These are phyloP conservation scores for Mycocentrospora acerina DNA, from an alignment of 2,329 filamentous ascomycete species.

Conservation along the genomic window DNA sequence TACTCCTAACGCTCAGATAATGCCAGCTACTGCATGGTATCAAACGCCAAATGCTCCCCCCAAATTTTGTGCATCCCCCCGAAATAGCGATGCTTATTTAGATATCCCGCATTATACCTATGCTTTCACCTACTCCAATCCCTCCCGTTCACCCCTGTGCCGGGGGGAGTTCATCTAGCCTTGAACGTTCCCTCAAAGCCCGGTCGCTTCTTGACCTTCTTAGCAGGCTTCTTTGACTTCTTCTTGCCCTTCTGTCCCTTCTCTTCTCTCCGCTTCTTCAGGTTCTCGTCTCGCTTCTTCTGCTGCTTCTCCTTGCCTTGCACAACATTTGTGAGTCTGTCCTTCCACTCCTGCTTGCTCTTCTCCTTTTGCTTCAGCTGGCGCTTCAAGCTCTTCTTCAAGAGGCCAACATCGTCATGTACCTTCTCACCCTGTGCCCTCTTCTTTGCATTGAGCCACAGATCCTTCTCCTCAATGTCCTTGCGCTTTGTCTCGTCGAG, in stretches of 20 bases:
- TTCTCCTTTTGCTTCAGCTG: conserved; percentile 89
- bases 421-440: conserved; percentile 87
- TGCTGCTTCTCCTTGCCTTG: conserved; percentile 52
- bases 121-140: not conserved
- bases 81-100: too few relatives aligned
- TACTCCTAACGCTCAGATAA: conserved; percentile 28
- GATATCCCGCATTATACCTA: too few relatives aligned
- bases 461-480: conserved; percentile 89
- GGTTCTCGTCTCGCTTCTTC: conserved; percentile 52
- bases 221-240: conserved; percentile 57
- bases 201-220: conserved; percentile 54
- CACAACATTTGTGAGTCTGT: conserved; percentile 47
- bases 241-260: conserved; percentile 69
- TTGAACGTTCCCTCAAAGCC: conserved; percentile 69
- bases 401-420: conserved; percentile 77
- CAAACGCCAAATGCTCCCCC: conserved; percentile 30
- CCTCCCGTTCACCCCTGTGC: not conserved
- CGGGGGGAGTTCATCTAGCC: conserved; percentile 37
- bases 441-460: conserved; percentile 89
- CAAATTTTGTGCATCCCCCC: conserved; percentile 16
- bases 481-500: conserved; percentile 79
- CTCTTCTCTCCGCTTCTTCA: conserved; percentile 74
- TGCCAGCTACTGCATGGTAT: conserved; percentile 30
- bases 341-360: conserved; percentile 80
- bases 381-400: conserved; percentile 90